Evolutionary conservation across 768 basidiomycete genomes (phyloP).

Genomic region (Leccinum arenicola): DNA sequence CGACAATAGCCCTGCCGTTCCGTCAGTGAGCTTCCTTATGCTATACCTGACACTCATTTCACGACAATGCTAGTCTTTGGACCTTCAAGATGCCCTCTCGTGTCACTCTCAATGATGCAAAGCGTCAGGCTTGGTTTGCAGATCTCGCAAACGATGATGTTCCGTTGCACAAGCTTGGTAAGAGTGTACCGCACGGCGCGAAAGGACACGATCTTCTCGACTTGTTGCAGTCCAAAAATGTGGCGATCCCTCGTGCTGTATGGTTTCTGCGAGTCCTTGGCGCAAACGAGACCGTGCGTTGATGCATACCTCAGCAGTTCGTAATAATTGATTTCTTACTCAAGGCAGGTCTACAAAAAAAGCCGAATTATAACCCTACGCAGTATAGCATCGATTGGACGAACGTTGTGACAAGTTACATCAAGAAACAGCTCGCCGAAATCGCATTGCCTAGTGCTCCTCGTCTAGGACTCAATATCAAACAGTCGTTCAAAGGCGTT

Average conservation of each 20-base stretch:
- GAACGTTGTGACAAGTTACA: constrained; percentile 71
- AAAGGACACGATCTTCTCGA: constrained; percentile 85
- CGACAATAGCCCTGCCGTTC: constrained; percentile 54
- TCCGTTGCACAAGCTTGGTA: constrained; percentile 76
- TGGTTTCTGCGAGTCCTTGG: constrained; percentile 89
- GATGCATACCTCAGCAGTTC: not conserved
- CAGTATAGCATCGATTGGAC: constrained; percentile 89
- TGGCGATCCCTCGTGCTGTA: constrained; percentile 77
- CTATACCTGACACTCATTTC: not conserved
- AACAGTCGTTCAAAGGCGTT: constrained; percentile 80
- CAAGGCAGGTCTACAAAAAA: constrained; percentile 73
- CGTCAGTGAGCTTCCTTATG: constrained; percentile 44
- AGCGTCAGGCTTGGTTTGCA: constrained; percentile 78
- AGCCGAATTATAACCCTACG: constrained; percentile 75
- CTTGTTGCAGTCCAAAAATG: constrained; percentile 69
- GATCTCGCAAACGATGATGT: constrained; percentile 81
- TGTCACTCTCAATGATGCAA: constrained; percentile 76
- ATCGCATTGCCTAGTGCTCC: constrained; percentile 80
- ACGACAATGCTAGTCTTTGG: constrained; percentile 38
- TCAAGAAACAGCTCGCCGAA: constrained; percentile 79
- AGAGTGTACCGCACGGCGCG: constrained; percentile 82
- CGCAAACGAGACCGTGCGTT: constrained; percentile 74
- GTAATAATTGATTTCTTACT: not conserved
- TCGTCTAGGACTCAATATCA: constrained; percentile 73
- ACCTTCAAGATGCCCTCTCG: constrained; percentile 80